A percentile compares a stretch with the other conserved stretches of the same genome.
Conservation (phyloP, 179 eudicot species). For the Beta lomatogona region DNA sequence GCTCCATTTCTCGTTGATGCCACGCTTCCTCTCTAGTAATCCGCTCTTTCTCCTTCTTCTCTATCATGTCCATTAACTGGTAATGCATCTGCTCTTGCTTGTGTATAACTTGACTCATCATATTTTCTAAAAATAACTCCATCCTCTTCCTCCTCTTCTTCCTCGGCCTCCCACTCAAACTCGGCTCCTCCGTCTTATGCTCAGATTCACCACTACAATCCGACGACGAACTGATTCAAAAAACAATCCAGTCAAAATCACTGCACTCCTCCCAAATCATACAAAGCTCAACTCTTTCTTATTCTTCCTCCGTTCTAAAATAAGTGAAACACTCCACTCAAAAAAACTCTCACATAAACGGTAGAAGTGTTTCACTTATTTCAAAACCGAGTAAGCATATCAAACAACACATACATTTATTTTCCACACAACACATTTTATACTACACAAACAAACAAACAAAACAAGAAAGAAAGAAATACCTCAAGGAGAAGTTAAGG, state of each 20-base stretch:
- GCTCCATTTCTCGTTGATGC: conserved; percentile 45
- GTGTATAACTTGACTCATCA: conserved; percentile 40
- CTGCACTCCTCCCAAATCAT: not conserved
- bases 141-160: conserved; percentile 34
- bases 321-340: too few species aligned
- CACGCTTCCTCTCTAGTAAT: conserved; percentile 53
- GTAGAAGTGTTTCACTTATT: too few species aligned
- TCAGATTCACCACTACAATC: conserved; percentile 36
- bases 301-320: too few species aligned
- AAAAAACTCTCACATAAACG: too few species aligned
- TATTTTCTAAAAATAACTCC: conserved; percentile 35
- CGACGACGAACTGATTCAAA: conserved; percentile 40
- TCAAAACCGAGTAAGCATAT: too few species aligned
- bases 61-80: conserved; percentile 49
- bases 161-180: conserved; percentile 28
- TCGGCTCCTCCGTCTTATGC: conserved; percentile 5
- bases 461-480: too few species aligned
- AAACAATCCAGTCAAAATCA: not conserved
- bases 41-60: conserved; percentile 48
- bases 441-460: not conserved
- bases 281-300: not conserved
- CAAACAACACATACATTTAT: too few species aligned
- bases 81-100: conserved; percentile 64
- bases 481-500: conserved; percentile 11
- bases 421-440: too few species aligned